A percentile compares a stretch with the other conserved stretches of the same genome.
These are phyloP conservation scores for Medicago ruthenica DNA, from an alignment of 306 rosid genomes.

Conservation along the genomic window DNA sequence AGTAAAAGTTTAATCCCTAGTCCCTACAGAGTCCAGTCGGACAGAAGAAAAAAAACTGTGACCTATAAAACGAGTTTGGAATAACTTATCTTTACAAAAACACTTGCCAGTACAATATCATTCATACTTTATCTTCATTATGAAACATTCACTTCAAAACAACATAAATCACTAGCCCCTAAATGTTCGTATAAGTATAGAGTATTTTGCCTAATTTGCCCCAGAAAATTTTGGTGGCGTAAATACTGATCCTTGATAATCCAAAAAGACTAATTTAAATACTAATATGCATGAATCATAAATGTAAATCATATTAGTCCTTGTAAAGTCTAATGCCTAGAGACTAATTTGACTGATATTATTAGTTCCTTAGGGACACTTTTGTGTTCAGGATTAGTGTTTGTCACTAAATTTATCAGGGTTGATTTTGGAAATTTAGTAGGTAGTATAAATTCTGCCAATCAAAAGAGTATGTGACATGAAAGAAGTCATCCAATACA, in stretches of 20 bases:
- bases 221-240: neutral
- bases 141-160: conserved; percentile 3
- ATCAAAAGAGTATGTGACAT: neutral
- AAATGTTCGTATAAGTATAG: neutral
- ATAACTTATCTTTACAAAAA: neutral
- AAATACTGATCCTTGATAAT: neutral
- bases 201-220: neutral
- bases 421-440: neutral
- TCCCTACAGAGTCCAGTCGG: neutral
- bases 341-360: neutral
- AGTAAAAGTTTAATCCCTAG: neutral
- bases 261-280: neutral
- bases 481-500: conserved; percentile 24
- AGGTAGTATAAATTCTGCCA: neutral
- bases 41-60: neutral
- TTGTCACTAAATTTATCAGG: neutral
- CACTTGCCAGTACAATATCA: conserved; percentile 14
- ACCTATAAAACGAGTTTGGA: conserved; percentile 3
- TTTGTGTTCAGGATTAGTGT: neutral
- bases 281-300: conserved; percentile 1
- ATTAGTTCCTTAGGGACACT: neutral
- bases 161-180: conserved; percentile 9
- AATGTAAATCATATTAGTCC: neutral
- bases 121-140: conserved; percentile 3
- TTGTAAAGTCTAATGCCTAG: conserved; percentile 3